These are phyloP conservation scores for Boletus albobrunnescens DNA, from an alignment of 1,284 basidiomycete species.

Conservation along the genomic window DNA sequence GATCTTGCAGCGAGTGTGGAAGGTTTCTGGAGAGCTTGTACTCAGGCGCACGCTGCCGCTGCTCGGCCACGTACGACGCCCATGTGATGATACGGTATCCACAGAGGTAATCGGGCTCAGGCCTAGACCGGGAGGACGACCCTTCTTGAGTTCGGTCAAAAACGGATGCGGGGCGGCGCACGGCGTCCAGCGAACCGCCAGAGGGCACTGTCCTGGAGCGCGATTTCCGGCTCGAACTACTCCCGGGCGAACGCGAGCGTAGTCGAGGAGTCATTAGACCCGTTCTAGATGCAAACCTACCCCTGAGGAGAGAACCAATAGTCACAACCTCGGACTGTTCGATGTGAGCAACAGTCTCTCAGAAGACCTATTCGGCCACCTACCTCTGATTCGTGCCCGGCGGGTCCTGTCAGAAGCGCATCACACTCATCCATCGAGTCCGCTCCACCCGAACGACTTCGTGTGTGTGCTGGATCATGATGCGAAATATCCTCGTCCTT, in stretches of 20 bases:
- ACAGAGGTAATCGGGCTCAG: background rate
- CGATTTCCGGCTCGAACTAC: background rate
- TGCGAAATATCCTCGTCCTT: background rate
- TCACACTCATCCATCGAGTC: conserved; percentile 24
- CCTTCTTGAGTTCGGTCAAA: background rate
- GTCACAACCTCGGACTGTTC: conserved; percentile 6
- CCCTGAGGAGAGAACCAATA: conserved; percentile 1
- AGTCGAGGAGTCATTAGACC: background rate
- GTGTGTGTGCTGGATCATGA: background rate
- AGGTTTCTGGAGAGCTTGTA: conserved; percentile 41
- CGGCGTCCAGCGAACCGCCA: background rate
- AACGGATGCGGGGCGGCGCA: background rate
- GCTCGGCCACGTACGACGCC: conserved; percentile 20
- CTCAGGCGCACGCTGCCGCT: conserved; percentile 23
- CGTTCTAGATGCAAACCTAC: conserved; percentile 20
- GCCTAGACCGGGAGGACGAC: background rate
- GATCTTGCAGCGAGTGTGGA: conserved; percentile 48
- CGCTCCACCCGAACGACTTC: conserved; percentile 1
- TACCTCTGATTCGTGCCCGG: conserved; percentile 12
- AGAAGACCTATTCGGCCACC: background rate
- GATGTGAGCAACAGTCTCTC: conserved; percentile 6
- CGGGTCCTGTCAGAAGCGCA: conserved; percentile 8
- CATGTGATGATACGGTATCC: conserved; percentile 25
- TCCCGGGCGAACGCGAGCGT: background rate
- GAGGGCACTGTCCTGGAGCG: background rate